phyloP scores from a whole-genome alignment of 2,329 filamentous ascomycete species.

The Fusarium setosum region DNA sequence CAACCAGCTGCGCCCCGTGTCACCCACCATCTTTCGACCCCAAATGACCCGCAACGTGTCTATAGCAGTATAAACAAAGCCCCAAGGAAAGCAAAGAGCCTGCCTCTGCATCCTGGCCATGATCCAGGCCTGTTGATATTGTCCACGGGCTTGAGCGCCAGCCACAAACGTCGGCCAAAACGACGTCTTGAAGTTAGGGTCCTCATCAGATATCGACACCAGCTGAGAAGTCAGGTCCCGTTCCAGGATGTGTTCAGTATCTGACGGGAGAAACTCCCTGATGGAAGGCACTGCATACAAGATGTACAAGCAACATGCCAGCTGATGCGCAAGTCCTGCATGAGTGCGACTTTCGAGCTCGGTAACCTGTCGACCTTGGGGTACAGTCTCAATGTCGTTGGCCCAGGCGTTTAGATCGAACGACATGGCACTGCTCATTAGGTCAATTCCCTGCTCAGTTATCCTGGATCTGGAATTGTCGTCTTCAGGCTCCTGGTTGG shows the following conservation, averaged over 20 bases:
- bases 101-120: slow-evolving; percentile 7
- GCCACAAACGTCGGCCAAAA: slow-evolving; percentile 18
- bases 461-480: not conserved
- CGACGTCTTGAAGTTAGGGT: slow-evolving; percentile 20
- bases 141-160: slow-evolving; percentile 8
- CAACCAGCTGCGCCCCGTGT: not conserved
- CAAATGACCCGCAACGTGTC: slow-evolving; percentile 13
- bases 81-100: slow-evolving; percentile 2
- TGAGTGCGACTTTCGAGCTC: slow-evolving; percentile 12
- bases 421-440: slow-evolving; percentile 5
- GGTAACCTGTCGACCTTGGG: slow-evolving; percentile 8
- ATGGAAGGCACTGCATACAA: slow-evolving; percentile 1
- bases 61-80: slow-evolving; percentile 17
- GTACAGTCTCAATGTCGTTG: not conserved
- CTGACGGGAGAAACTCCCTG: not conserved
- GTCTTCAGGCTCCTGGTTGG: not conserved
- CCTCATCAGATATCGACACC: not conserved
- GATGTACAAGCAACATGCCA: slow-evolving; percentile 14
- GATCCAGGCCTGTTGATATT: slow-evolving; percentile 1
- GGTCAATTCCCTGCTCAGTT: not conserved
- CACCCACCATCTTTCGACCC: not conserved
- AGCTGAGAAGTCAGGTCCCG: not conserved
- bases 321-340: slow-evolving; percentile 9
- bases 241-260: not conserved
- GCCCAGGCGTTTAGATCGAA: slow-evolving; percentile 13